Evolutionary conservation across 106 monocot genomes (phyloP), one percentile per base, ranked within the genome.

Genomic region (Dendrobium chrysotoxum): DNA sequence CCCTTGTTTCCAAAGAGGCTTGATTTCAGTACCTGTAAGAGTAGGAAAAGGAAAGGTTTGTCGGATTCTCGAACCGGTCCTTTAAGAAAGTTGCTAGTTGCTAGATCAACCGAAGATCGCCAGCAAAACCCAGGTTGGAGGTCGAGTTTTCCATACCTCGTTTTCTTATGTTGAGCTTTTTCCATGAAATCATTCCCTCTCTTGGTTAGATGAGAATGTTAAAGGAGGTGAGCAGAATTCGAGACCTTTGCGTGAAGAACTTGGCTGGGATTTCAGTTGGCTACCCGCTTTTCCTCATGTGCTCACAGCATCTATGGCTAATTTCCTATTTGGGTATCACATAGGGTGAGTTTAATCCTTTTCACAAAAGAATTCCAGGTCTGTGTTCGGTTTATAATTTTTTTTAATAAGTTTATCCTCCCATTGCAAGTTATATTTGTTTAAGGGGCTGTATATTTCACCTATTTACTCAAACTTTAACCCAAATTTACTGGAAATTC

Each of bases 281-380:
- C 65, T 89, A 21, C 91, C 91, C 18, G 92, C 85, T 75, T 89
- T 93, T 55, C 95, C 95, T 61, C 95, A 92, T 46, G 95, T 80
- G 28, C 77, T 91, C 79, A 93, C 89, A 0, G 91, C 93, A 15
- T 93, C 92, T 54, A 95, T 91, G 91, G 92, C 91, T 10, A 95
- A 95, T 87, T 93, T 92, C 80, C 80, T 95, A 17, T 93, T 95
- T 73, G 95, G 95, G 11, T 95, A 95, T 74, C 95, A 95, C 77
- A 95, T 93, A 21, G 95, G 93, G 95, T 95, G 75, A 82, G 92
- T 73, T 65, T 28, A 42, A 44, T 31, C 40, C 66, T 50, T 50
- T 50, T 50, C 11, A 50, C 50, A 0, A 10, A 38, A 15, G 28
- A 13, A 38, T 5, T 71, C 16, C 4, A 38, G 12, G 71, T 38